Evolutionary conservation across 1,139 yeast genomes (phyloP).

Genomic region (Yamadazyma diospyri): DNA sequence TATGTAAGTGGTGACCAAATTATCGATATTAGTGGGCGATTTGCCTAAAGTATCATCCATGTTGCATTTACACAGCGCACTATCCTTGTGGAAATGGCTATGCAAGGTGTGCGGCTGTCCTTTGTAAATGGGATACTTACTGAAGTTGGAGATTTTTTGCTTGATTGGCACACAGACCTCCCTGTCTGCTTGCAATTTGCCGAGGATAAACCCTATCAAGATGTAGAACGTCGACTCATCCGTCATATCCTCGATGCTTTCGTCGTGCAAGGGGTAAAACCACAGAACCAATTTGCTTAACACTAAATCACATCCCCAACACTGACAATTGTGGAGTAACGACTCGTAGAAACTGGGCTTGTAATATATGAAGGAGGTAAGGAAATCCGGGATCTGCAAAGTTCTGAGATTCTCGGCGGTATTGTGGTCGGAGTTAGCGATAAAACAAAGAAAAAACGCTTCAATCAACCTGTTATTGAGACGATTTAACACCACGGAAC

Average conservation of each 20-base stretch:
- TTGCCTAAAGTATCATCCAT: slow-evolving; percentile 24
- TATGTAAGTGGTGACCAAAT: slow-evolving; percentile 33
- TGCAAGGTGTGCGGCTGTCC: slow-evolving; percentile 40
- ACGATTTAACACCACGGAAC: slow-evolving; percentile 28
- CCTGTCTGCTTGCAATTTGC: slow-evolving; percentile 36
- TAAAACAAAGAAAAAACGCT: slow-evolving; percentile 31
- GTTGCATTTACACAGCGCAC: slow-evolving; percentile 22
- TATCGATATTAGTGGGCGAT: slow-evolving; percentile 26
- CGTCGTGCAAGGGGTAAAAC: slow-evolving; percentile 24
- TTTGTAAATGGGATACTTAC: slow-evolving; percentile 33
- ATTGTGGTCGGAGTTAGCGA: slow-evolving; percentile 14
- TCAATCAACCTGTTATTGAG: slow-evolving; percentile 35
- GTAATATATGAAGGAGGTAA: slow-evolving; percentile 38
- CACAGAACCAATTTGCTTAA: slow-evolving; percentile 20
- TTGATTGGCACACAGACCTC: slow-evolving; percentile 39
- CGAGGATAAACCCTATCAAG: slow-evolving; percentile 33
- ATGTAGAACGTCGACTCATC: slow-evolving; percentile 30
- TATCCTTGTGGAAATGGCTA: slow-evolving; percentile 24
- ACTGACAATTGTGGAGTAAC: slow-evolving; percentile 34
- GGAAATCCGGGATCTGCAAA: slow-evolving; percentile 35
- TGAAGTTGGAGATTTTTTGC: slow-evolving; percentile 22
- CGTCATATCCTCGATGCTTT: slow-evolving; percentile 18
- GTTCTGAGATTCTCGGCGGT: slow-evolving; percentile 21
- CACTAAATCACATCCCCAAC: slow-evolving; percentile 34
- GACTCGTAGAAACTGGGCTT: slow-evolving; percentile 37